phyloP scores from a whole-genome alignment of 2,329 filamentous ascomycete genomes.

The Scytalidium lignicola region DNA sequence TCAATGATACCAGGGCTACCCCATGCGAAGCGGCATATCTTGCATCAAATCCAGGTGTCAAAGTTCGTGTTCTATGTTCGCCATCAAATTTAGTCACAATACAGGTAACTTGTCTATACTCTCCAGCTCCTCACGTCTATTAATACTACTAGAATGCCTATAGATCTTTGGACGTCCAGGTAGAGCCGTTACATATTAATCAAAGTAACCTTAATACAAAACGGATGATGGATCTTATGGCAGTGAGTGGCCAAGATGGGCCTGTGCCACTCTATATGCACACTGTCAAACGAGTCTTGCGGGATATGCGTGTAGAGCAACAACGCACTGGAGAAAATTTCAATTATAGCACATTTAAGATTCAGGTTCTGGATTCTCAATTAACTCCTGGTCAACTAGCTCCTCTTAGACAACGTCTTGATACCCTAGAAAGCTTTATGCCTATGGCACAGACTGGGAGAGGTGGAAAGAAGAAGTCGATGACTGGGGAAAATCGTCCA shows the following conservation, averaged over 20 bases:
- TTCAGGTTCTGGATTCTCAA: slow-evolving; percentile 26
- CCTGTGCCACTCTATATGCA: slow-evolving; percentile 47
- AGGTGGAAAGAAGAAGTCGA: not conserved
- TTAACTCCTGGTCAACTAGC: slow-evolving; percentile 44
- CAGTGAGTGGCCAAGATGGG: slow-evolving; percentile 33
- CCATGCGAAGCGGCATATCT: slow-evolving; percentile 53
- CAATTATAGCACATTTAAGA: slow-evolving; percentile 40
- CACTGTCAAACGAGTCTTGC: slow-evolving; percentile 41
- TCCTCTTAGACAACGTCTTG: slow-evolving; percentile 55
- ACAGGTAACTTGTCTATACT: slow-evolving; percentile 14
- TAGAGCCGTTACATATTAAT: slow-evolving; percentile 41
- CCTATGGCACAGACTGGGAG: slow-evolving; percentile 20
- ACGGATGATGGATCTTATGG: slow-evolving; percentile 52
- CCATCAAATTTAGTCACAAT: slow-evolving; percentile 40
- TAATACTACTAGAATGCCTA: slow-evolving; percentile 28
- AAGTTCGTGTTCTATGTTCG: slow-evolving; percentile 46
- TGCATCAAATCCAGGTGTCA: slow-evolving; percentile 37
- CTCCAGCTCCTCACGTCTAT: not conserved
- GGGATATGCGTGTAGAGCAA: slow-evolving; percentile 40
- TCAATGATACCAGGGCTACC: slow-evolving; percentile 24
- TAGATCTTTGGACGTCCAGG: slow-evolving; percentile 33
- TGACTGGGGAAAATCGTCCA: not conserved
- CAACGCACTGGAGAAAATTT: slow-evolving; percentile 31
- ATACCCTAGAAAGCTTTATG: slow-evolving; percentile 61
- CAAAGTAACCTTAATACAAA: slow-evolving; percentile 44